Base-by-base conservation (phyloP, 306 rosid genomes). In the Sesbania bispinosa region DNA sequence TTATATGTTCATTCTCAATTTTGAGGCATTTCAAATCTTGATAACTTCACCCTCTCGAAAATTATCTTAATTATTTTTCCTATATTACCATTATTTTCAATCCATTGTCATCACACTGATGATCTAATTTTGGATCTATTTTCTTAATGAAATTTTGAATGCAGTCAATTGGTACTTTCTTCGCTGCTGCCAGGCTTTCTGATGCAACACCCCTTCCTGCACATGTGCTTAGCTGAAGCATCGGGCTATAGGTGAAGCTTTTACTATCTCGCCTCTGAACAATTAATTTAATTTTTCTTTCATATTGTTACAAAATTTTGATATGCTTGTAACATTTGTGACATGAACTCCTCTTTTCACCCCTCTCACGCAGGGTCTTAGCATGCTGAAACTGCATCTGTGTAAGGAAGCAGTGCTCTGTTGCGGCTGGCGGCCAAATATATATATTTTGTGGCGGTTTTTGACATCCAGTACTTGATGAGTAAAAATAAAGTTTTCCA, bases 151-250 rank as follows among this genome's bases (percentile, higher is more conserved):
- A 81, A 77, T n/a, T 77, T 45, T 32, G 45, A 23, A 32, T 77
- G 86, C 96, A 94, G 99, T 81, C 99, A 53, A 94, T 96, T 47
- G 99, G 91, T 58, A 67, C 93, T 32, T 83, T 77, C 74, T 87
- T 80, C 24, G 99, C 97, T 5, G 97, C 99, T 2, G 89, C 99
- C 2, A 85, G 99, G 78, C 96, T 94, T 73, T 86, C 97, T 14
- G 98, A 97, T 47, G 98, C 98, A 15, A 94, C 98, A 2, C 87
- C 97, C 3, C 99, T 97, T 19, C 99, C 99, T 19, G 83, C 88
- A 50, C 86, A 76, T 62, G 89, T 94, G 54, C 73, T 91, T 33
- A 91, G 85, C 82, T 85, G 96, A 55, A 89, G 97, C 84, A 81
- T 91, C 2, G 99, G 99, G 47, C 51, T 91, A 24, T 97, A 94